Evolutionary conservation across 2,329 filamentous ascomycete species (phyloP), one percentile per base, ranked within the genome.

Genomic region (Myriosclerotinia curreyana): DNA sequence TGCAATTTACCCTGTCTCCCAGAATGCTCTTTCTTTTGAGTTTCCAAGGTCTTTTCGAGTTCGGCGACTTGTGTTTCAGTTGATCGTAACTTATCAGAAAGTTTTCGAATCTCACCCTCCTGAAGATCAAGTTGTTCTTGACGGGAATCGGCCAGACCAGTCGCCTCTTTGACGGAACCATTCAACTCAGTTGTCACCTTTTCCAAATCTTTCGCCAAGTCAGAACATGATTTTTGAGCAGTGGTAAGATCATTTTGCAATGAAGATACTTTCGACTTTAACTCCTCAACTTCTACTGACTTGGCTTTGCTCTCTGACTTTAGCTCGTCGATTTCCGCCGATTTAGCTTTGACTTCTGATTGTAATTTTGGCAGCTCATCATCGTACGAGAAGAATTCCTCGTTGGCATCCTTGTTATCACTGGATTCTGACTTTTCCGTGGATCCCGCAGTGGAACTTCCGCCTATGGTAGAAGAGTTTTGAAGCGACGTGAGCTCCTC

Each of bases 361-460:
- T 96, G 89, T n/a, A 96, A 78, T 62, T 90, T 86, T 3, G 91
- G 90, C 17, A 96, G 81, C 76, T 98, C 94, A 59, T 89, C 88
- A 65, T 98, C 93, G 71, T 92, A 96, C 0, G 92, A 96, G 77
- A 97, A 97, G 76, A 97, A 89, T 56, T 96, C 91, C 68, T 93
- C 90, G 34, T 71, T 74, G 0, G 71, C 69, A 50, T 76, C 78
- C 49, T 74, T 74, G 5, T 77, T 75, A 9, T 76, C 73, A 9
- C 73, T 68, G 54, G 76, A 69, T 38, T 74, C 69, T 6, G 76
- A 68, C 66, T 79, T 73, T 28, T 67, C 65, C 12, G 67, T 22
- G 17, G 44, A 42, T 60, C 67, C 2, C 68, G 66, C 58, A 22
- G 53, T 66, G 8, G 55, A 52, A 63, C 63, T 56, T 52, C 77